Conservation (phyloP, 768 basidiomycete genomes). For the Lactifluus subvellereus region DNA sequence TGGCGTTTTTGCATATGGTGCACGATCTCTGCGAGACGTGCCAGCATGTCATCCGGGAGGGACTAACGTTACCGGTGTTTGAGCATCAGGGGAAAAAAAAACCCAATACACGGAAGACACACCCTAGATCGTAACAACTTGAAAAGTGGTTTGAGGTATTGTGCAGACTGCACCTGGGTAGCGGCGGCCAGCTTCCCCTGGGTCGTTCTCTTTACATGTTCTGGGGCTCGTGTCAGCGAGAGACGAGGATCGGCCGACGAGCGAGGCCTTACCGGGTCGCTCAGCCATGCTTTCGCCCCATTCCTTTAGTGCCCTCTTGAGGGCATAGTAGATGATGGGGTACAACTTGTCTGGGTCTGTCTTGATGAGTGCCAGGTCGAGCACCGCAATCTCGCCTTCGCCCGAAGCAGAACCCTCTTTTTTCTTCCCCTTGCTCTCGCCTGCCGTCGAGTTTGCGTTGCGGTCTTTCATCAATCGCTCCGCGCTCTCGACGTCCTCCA, state of each 20-base stretch:
- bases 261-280: conserved; percentile 62
- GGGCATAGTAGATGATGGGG: conserved; percentile 92
- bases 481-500: conserved; percentile 82
- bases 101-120: conserved; percentile 30
- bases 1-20: conserved; percentile 94
- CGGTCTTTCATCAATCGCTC: conserved; percentile 61
- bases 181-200: conserved; percentile 95
- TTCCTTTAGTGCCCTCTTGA: conserved; percentile 89
- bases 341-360: conserved; percentile 92
- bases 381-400: conserved; percentile 38
- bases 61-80: conserved; percentile 38
- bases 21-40: conserved; percentile 86
- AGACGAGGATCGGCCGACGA: background rate
- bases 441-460: conserved; percentile 31
- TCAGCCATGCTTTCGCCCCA: conserved; percentile 97
- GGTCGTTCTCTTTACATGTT: conserved; percentile 77
- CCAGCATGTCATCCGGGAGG: conserved; percentile 78
- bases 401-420: conserved; percentile 42
- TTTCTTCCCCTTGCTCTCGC: conserved; percentile 54
- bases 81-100: background rate
- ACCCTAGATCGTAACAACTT: conserved; percentile 84
- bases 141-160: conserved; percentile 96
- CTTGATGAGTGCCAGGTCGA: conserved; percentile 81
- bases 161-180: conserved; percentile 90
- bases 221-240: conserved; percentile 35